phyloP scores from a whole-genome alignment of 208 protist species.

The Herpetomonas tarakana region DNA sequence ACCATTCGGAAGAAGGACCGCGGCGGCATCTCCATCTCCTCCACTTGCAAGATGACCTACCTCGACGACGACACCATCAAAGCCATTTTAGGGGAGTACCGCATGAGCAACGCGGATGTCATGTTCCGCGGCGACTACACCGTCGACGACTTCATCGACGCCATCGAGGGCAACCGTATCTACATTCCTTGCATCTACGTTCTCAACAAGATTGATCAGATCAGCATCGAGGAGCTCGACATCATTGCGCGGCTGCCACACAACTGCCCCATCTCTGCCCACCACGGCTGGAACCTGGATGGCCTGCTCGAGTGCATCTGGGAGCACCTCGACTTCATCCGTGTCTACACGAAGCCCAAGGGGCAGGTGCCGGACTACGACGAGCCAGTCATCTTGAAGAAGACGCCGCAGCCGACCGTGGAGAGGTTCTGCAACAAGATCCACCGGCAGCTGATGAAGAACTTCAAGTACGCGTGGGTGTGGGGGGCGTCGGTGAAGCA shows the following conservation, averaged over 20 bases:
- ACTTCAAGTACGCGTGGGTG: conserved; percentile 99
- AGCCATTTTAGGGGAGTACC: conserved; percentile 93
- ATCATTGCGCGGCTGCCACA: conserved; percentile 95
- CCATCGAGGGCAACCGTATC: conserved; percentile 95
- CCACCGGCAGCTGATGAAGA: conserved; percentile 95
- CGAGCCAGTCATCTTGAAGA: conserved; percentile 96
- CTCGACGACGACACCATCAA: conserved; percentile 93
- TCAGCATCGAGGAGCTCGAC: conserved; percentile 97
- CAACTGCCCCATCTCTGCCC: conserved; percentile 96
- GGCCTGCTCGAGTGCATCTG: conserved; percentile 98
- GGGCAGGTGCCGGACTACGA: conserved; percentile 98
- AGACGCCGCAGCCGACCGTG: conserved; percentile 81
- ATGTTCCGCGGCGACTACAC: conserved; percentile 93
- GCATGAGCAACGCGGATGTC: conserved; percentile 96
- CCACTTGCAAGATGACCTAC: conserved; percentile 84
- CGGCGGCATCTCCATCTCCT: conserved; percentile 88
- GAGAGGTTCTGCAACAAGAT: conserved; percentile 97
- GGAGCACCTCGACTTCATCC: conserved; percentile 97
- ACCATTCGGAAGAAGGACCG: conserved; percentile 95
- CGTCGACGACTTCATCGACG: conserved; percentile 98
- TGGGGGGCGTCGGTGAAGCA: conserved; percentile 98
- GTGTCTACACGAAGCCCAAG: conserved; percentile 98
- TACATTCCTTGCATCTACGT: conserved; percentile 98
- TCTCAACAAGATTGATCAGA: conserved; percentile 99
- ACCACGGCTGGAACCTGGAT: conserved; percentile 98